Evolutionary conservation across 805 yeast genomes (phyloP), one percentile per base, ranked within the genome.

Genomic region (Blastobotrys terrestris): DNA sequence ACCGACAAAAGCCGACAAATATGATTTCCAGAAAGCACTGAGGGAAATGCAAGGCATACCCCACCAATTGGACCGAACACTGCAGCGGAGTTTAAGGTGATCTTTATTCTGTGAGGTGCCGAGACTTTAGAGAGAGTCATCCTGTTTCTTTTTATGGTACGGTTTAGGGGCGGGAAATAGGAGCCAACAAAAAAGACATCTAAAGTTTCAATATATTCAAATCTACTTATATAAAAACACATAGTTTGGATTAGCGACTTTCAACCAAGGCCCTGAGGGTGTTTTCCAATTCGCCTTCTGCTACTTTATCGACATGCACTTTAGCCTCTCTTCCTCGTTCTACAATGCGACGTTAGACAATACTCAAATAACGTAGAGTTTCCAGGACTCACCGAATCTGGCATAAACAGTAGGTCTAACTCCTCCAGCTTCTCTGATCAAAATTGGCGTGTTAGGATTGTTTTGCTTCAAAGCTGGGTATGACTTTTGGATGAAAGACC

Each of bases 361-460:
- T 14, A 14, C 39, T 35, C 14, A 35, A 11, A 35, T 11, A 35
- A 35, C 11, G n/a, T 14, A 4, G 22, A 3, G 6, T 15, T 3
- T 5, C 4, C 8, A 11, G 5, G 8, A 60, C 69, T 45, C 53
- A 65, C 68, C 88, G 56, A 83, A 83, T 66, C 96, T 80, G 39
- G 91, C 87, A 54, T 80, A 85, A 50, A 87, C 78, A 46, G 83
- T 76, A 42, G 96, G 95, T 48, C 83, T 75, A 51, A 84, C 80
- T 48, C 87, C 88, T 56, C 72, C 73, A 31, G 89, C 79, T 69
- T 88, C 96, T 70, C 96, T 82, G 56, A 88, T 77, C 65, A 88
- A 74, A 51, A 88, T 82, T 11, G 95, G 95, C 31, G 85, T 71
- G 54, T 73, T 70, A 54, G 91, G 83, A 62, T 86, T 80, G 55